Conservation (phyloP, 2,329 filamentous ascomycete genomes). For the Fusarium vanettenii region DNA sequence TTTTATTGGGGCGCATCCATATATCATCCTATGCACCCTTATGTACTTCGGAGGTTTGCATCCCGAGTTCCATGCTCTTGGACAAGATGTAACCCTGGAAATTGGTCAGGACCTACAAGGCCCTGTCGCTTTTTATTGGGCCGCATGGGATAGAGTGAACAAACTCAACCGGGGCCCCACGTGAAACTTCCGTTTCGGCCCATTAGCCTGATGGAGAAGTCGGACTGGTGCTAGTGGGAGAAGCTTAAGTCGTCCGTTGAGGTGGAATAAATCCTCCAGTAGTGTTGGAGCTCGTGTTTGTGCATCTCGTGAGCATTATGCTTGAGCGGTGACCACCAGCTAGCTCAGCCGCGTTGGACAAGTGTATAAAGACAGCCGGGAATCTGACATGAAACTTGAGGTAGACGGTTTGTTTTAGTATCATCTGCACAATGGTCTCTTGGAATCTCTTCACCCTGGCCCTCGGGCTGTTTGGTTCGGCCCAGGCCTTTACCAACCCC, state of each 20-base stretch:
- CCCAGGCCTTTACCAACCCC: conserved; percentile 61
- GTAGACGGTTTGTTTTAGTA: background rate
- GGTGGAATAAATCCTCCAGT: conserved; percentile 8
- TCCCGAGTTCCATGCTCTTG: background rate
- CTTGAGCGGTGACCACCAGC: background rate
- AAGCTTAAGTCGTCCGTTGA: conserved; percentile 10
- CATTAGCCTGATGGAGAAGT: background rate
- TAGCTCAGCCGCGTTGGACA: too few relatives aligned
- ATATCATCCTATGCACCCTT: background rate
- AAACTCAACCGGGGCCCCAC: background rate
- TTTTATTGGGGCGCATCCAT: conserved; percentile 26
- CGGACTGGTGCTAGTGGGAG: background rate
- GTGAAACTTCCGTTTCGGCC: conserved; percentile 3
- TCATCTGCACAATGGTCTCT: conserved; percentile 18
- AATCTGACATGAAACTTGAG: background rate
- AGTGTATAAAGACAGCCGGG: background rate
- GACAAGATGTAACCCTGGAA: conserved; percentile 7
- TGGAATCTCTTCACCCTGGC: conserved; percentile 25
- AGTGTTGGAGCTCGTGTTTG: background rate
- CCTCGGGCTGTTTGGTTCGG: conserved; percentile 24
- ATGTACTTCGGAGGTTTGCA: background rate
- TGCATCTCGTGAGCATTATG: background rate
- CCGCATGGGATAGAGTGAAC: conserved; percentile 9
- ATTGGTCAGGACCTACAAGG: background rate
- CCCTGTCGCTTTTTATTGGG: conserved; percentile 18